Percentiles rank a stretch among this genome's conserved stretches.
phyloP scores from a whole-genome alignment of 371 early-diverging fungal genomes.

The Mortierella sp. region DNA sequence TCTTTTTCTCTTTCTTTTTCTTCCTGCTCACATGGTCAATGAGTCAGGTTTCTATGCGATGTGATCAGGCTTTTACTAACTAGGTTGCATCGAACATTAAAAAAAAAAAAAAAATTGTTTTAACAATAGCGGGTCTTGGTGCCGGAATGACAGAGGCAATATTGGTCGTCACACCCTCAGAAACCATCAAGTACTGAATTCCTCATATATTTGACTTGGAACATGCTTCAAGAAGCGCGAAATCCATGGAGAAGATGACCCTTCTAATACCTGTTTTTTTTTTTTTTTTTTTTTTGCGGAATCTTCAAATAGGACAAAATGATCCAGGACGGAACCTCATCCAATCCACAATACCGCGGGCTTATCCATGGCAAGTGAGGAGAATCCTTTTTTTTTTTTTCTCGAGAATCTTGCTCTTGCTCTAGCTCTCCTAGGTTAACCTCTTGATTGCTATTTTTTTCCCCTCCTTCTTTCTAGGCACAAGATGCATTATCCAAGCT shows the following conservation, averaged over 20 bases:
- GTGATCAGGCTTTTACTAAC: no score
- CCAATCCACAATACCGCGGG: constrained; percentile 79
- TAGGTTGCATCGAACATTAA: no score
- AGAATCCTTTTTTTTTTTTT: not conserved
- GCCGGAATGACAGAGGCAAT: constrained; percentile 92
- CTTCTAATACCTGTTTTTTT: no score
- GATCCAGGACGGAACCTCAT: constrained; percentile 78
- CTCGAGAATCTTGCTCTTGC: not conserved
- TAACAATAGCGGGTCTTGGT: constrained; percentile 76
- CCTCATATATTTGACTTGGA: no score
- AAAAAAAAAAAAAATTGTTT: not conserved
- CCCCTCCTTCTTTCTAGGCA: constrained; percentile 14
- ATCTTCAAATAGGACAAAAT: constrained; percentile 73
- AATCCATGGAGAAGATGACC: no score
- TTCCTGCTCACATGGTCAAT: not conserved
- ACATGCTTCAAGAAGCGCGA: no score
- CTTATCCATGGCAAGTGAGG: constrained; percentile 72
- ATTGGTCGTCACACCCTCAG: constrained; percentile 89
- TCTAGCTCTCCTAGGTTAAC: not conserved
- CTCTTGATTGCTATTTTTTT: not conserved
- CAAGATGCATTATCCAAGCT: constrained; percentile 65
- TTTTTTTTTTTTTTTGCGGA: no score
- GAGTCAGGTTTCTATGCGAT: no score
- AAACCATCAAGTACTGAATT: constrained; percentile 83
- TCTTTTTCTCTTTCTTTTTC: not conserved